phyloP scores from a whole-genome alignment of 352 stramenopile species.

The Peronospora farinosa region DNA sequence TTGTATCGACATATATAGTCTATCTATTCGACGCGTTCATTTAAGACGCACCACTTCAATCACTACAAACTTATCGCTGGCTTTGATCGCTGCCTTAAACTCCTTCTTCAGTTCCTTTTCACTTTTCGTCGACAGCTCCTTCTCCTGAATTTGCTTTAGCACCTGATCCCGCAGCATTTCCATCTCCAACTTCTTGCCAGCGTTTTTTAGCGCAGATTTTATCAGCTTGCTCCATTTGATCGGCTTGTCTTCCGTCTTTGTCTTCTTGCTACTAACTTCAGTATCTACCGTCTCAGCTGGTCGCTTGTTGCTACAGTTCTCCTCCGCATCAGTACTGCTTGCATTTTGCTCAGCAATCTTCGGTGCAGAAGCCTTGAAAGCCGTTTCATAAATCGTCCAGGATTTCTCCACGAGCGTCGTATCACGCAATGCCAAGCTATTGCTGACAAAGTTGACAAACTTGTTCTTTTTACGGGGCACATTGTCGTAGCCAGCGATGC shows the following conservation, averaged over 20 bases:
- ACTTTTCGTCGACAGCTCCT: slow-evolving; percentile 42
- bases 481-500: slow-evolving; percentile 82
- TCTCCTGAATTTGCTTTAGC: slow-evolving; percentile 37
- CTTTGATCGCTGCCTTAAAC: slow-evolving; percentile 45
- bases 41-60: slow-evolving; percentile 50
- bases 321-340: neutral
- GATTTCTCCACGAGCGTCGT: slow-evolving; percentile 47
- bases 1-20: slow-evolving; percentile 30
- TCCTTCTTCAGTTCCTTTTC: slow-evolving; percentile 66
- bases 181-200: slow-evolving; percentile 50
- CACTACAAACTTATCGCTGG: slow-evolving; percentile 37
- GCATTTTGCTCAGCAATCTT: slow-evolving; percentile 8
- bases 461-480: slow-evolving; percentile 91
- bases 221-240: slow-evolving; percentile 76
- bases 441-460: slow-evolving; percentile 90
- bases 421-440: slow-evolving; percentile 63
- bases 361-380: slow-evolving; percentile 43
- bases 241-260: slow-evolving; percentile 37
- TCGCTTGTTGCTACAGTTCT: slow-evolving; percentile 41
- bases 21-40: slow-evolving; percentile 37
- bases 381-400: slow-evolving; percentile 65
- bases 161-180: slow-evolving; percentile 41
- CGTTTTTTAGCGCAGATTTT: slow-evolving; percentile 45
- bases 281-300: slow-evolving; percentile 26
- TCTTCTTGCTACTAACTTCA: slow-evolving; percentile 37